These are phyloP conservation scores for Raddia guianensis DNA, from an alignment of 176 grass and related monocot genomes.

Conservation along the genomic window DNA sequence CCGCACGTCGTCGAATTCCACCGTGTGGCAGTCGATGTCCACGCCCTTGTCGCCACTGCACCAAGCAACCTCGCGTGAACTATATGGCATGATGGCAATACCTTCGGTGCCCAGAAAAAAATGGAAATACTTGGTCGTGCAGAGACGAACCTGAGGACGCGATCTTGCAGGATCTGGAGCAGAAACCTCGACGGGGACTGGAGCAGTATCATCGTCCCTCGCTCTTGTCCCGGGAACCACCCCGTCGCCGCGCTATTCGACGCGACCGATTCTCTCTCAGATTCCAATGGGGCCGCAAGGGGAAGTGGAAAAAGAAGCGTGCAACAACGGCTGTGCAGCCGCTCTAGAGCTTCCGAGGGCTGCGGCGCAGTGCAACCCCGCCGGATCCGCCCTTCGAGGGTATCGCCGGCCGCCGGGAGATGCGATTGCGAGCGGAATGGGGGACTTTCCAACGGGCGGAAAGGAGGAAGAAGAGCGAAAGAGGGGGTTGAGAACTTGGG, in stretches of 20 bases:
- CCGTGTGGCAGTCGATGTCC: constrained; percentile 96
- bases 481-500: neutral
- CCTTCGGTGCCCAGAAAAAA: neutral
- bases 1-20: constrained; percentile 93
- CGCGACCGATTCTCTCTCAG: neutral
- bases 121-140: neutral
- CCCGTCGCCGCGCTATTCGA: neutral
- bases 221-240: constrained; percentile 26
- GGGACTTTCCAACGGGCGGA: constrained; percentile 24
- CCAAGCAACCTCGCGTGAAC: constrained; percentile 7
- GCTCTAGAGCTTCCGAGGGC: neutral
- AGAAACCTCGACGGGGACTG: constrained; percentile 94
- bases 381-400: constrained; percentile 9
- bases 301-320: neutral
- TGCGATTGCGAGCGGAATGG: constrained; percentile 22
- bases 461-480: constrained; percentile 21
- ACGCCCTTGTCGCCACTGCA: constrained; percentile 81
- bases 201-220: constrained; percentile 82
- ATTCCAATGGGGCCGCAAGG: neutral
- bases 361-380: constrained; percentile 20
- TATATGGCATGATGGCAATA: neutral
- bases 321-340: neutral
- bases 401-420: constrained; percentile 24
- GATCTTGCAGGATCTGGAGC: constrained; percentile 95
- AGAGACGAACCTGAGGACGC: constrained; percentile 67